phyloP scores from a whole-genome alignment of 106 monocot species.

The Xerophyta viscosa region DNA sequence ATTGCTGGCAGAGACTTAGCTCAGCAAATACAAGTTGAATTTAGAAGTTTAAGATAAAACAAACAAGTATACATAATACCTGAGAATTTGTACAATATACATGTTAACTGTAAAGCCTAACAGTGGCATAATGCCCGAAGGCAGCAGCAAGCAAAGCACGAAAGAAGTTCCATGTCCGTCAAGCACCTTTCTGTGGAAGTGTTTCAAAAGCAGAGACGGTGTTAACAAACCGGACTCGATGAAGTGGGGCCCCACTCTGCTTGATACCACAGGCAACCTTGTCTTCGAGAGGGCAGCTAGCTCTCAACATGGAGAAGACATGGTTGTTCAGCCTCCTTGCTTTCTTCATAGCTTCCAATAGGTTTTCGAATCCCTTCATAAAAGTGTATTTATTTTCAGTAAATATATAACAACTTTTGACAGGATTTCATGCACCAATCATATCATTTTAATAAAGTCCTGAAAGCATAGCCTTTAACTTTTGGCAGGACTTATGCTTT shows the following conservation, averaged over 20 bases:
- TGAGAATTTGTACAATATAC: slow-evolving; percentile 57
- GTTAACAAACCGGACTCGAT: slow-evolving; percentile 63
- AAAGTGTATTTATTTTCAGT: background rate
- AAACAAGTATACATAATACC: slow-evolving; percentile 11
- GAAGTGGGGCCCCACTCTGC: slow-evolving; percentile 79
- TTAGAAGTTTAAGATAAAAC: background rate
- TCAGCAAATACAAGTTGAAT: background rate
- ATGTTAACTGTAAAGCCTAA: slow-evolving; percentile 58
- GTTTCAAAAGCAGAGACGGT: slow-evolving; percentile 91
- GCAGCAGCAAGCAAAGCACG: background rate
- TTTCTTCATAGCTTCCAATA: slow-evolving; percentile 90
- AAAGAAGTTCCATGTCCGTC: slow-evolving; percentile 15
- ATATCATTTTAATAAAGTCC: no score
- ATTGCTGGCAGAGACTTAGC: no score
- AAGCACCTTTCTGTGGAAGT: slow-evolving; percentile 66
- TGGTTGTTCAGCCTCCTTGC: slow-evolving; percentile 86
- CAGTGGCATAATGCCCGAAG: background rate
- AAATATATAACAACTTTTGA: no score
- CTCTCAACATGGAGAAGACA: slow-evolving; percentile 85
- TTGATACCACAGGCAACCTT: slow-evolving; percentile 92
- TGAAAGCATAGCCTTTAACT: no score
- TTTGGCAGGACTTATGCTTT: no score
- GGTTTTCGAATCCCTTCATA: slow-evolving; percentile 59
- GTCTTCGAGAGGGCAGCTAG: slow-evolving; percentile 96
- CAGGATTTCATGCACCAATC: no score